Percentiles rank a stretch among this genome's conserved stretches.
These are phyloP conservation scores for Parasarocladium wereldwijsianum DNA, from an alignment of 2,329 filamentous ascomycete genomes.

Conservation along the genomic window DNA sequence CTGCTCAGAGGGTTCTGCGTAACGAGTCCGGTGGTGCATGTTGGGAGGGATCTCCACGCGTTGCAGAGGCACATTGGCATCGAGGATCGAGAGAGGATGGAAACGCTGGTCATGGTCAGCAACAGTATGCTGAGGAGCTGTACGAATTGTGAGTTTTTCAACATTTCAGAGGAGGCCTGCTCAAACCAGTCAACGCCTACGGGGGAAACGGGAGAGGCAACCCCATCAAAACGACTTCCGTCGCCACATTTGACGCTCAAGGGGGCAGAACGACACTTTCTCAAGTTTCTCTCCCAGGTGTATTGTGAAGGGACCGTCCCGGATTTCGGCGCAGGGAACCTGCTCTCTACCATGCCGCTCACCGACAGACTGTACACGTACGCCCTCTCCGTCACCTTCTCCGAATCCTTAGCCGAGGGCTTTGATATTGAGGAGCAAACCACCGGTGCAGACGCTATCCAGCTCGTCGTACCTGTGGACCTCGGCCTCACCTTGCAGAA, in stretches of 20 bases:
- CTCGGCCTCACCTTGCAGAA: slow-evolving; percentile 10
- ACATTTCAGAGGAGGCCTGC: slow-evolving; percentile 40
- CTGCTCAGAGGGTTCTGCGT: slow-evolving; percentile 47
- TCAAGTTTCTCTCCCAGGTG: slow-evolving; percentile 51
- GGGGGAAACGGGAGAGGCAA: too few species aligned
- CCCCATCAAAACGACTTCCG: slow-evolving; percentile 19
- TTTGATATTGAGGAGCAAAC: slow-evolving; percentile 51
- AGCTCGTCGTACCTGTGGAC: slow-evolving; percentile 37
- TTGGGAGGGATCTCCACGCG: slow-evolving; percentile 49
- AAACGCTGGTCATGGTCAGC: slow-evolving; percentile 41
- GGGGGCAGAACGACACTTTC: slow-evolving; percentile 51
- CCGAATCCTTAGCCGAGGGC: slow-evolving; percentile 34
- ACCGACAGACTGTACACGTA: slow-evolving; percentile 52
- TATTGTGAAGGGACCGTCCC: slow-evolving; percentile 38
- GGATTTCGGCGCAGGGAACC: slow-evolving; percentile 49
- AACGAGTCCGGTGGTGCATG: slow-evolving; percentile 55
- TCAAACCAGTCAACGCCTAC: slow-evolving; percentile 3
- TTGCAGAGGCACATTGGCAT: slow-evolving; percentile 48
- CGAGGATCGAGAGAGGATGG: slow-evolving; percentile 38
- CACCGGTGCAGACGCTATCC: slow-evolving; percentile 52
- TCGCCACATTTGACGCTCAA: slow-evolving; percentile 54
- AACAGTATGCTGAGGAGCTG: slow-evolving; percentile 46
- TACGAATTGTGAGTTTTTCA: slow-evolving; percentile 66
- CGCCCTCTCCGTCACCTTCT: slow-evolving; percentile 46
- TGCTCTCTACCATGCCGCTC: slow-evolving; percentile 44